Evolutionary conservation across 306 rosid genomes (phyloP).

Genomic region (Ochetophila trinervis): DNA sequence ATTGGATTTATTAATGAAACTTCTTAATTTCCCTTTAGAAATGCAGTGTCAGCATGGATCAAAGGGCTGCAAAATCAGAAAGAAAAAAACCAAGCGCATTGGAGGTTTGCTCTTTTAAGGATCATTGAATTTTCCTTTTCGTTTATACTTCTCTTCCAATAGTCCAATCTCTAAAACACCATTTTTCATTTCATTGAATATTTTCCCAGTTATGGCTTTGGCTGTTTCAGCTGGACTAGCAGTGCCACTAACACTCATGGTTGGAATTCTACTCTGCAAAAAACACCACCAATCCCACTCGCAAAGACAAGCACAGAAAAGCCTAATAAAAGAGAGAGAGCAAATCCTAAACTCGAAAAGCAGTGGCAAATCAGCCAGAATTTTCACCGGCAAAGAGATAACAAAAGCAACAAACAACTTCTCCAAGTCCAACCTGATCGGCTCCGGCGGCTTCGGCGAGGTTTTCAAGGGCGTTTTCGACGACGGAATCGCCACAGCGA

Average conservation of each 20-base stretch:
- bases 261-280: slow-evolving; percentile 27
- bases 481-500: slow-evolving; percentile 34
- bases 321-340: slow-evolving; percentile 16
- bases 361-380: slow-evolving; percentile 41
- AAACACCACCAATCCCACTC: slow-evolving; percentile 1
- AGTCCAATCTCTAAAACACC: too few species aligned
- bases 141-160: not conserved
- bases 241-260: slow-evolving; percentile 6
- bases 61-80: slow-evolving; percentile 30
- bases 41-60: slow-evolving; percentile 24
- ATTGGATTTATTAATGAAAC: too few species aligned
- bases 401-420: slow-evolving; percentile 49
- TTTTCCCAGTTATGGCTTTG: slow-evolving; percentile 23
- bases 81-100: slow-evolving; percentile 25
- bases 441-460: slow-evolving; percentile 48
- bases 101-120: slow-evolving; percentile 30
- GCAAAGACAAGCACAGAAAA: slow-evolving; percentile 18
- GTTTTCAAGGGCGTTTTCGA: slow-evolving; percentile 49
- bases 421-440: slow-evolving; percentile 38
- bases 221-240: slow-evolving; percentile 18
- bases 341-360: slow-evolving; percentile 28
- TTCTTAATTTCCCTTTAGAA: slow-evolving; percentile 1
- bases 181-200: not conserved
- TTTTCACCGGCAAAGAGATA: slow-evolving; percentile 45
- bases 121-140: too few species aligned